Base-by-base conservation (phyloP, 2,329 filamentous ascomycete species). In the Akanthomyces lecanii region DNA sequence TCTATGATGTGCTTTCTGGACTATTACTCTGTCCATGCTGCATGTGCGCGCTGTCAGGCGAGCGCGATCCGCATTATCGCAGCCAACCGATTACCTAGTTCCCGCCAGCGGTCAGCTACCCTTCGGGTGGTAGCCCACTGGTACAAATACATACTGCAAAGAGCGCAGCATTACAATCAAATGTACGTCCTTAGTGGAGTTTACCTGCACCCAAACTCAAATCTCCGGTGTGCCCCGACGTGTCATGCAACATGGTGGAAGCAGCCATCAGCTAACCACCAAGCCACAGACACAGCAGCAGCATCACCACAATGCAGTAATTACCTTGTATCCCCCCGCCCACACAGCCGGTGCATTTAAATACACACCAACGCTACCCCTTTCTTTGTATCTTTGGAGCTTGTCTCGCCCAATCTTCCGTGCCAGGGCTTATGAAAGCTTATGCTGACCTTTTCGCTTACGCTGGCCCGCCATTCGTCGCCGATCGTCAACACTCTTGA, bases 401-500 rank as follows among this genome's bases (percentile, higher is more conserved):
- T 16, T 28, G 16, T 42, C 25, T 23, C 42, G 6, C 33, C 23
- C 21, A 38, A 42, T 7, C 8, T 53, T 21, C 58, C 50, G 21
- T 61, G 23, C 36, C 40, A 12, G n/a, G 60, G 60, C 60, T 62
- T 62, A 51, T 50, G 28, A 56, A 56, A 44, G 60, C 52, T 56
- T 47, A 62, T 56, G 60, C 52, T 62, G 60, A 62, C 52, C 40
- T 21, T 57, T 52, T 42, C 56, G 60, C 52, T 62, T 62, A 62
- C 25, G 44, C 60, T 56, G 36, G 51, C 25, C 23, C 60, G 52
- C 25, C 36, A 47, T 33, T 56, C 45, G 52, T 48, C 42, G n/a
- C 40, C 12, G 40, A 61, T 61, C 58, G 59, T 40, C 59, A 54
- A 61, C 40, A 36, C 23, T 28, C 48, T 18, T 18, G 18, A 30